Evolutionary conservation across 2,329 filamentous ascomycete genomes (phyloP).

Genomic region (Camptophora hylomeconis): DNA sequence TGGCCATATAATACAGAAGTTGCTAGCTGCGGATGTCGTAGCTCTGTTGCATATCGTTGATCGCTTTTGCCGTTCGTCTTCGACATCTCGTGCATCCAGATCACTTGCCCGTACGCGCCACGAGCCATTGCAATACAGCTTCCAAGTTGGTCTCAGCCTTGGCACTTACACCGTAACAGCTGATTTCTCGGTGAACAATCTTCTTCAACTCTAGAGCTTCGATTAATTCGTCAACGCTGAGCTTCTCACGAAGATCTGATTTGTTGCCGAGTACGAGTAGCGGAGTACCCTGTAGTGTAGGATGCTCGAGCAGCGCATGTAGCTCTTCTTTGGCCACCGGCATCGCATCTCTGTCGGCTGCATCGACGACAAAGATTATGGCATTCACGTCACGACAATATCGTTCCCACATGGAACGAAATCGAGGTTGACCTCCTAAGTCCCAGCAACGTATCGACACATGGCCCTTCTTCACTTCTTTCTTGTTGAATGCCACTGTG

Average conservation of each 20-base stretch:
- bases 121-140: constrained; percentile 90
- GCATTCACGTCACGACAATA: constrained; percentile 96
- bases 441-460: constrained; percentile 99
- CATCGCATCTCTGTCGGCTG: constrained; percentile 69
- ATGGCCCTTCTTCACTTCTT: constrained; percentile 93
- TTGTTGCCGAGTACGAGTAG: constrained; percentile 94
- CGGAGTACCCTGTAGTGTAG: constrained; percentile 75
- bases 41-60: no score
- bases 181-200: constrained; percentile 85
- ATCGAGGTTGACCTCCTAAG: constrained; percentile 88
- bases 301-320: constrained; percentile 74
- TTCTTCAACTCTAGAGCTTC: constrained; percentile 80
- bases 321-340: constrained; percentile 84
- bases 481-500: constrained; percentile 98
- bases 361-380: constrained; percentile 98
- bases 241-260: constrained; percentile 80
- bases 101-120: constrained; percentile 72
- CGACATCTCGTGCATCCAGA: no score
- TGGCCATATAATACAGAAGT: no score
- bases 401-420: constrained; percentile 98
- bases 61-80: no score
- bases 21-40: no score
- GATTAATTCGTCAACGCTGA: constrained; percentile 90
- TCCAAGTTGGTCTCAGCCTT: constrained; percentile 99
- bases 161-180: constrained; percentile 95